Evolutionary conservation across 75 land plant genomes (phyloP).

Genomic region (Picea sitchensis): DNA sequence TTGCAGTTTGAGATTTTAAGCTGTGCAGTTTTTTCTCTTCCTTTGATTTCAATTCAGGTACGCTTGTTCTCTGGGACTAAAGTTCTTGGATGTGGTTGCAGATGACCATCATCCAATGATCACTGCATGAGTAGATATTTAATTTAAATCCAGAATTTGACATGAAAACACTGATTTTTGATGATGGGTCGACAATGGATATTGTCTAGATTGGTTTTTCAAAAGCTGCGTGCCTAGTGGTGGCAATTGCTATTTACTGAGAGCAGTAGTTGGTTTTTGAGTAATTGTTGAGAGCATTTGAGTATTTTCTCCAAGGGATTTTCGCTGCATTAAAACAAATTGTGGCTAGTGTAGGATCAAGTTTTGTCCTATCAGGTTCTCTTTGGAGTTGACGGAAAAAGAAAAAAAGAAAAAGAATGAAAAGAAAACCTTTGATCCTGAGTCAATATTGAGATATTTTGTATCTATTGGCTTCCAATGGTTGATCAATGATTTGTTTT

Average conservation of each 20-base stretch:
- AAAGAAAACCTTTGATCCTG: background rate
- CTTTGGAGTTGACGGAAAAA: constrained; percentile 3
- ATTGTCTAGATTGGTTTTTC: background rate
- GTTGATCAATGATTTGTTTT: background rate
- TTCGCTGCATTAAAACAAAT: constrained; percentile 1
- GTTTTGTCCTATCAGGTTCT: constrained; percentile 2
- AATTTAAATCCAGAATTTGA: background rate
- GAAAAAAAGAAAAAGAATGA: background rate
- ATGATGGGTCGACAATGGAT: background rate
- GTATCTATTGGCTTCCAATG: background rate
- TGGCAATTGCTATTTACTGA: background rate
- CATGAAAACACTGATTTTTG: constrained; percentile 7
- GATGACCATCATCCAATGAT: background rate
- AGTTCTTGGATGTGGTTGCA: constrained; percentile 5
- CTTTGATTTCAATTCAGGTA: background rate
- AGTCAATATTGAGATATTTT: background rate
- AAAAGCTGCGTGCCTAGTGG: constrained; percentile 3
- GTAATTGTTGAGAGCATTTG: background rate
- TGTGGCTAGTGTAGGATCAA: constrained; percentile 12
- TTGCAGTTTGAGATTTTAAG: background rate
- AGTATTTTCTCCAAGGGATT: constrained; percentile 8
- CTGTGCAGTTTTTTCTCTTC: background rate
- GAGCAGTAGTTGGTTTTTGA: no score
- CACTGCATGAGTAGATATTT: background rate
- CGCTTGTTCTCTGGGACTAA: background rate